Conservation (phyloP, 1,284 basidiomycete species). For the Pisolithus thermaeus region DNA sequence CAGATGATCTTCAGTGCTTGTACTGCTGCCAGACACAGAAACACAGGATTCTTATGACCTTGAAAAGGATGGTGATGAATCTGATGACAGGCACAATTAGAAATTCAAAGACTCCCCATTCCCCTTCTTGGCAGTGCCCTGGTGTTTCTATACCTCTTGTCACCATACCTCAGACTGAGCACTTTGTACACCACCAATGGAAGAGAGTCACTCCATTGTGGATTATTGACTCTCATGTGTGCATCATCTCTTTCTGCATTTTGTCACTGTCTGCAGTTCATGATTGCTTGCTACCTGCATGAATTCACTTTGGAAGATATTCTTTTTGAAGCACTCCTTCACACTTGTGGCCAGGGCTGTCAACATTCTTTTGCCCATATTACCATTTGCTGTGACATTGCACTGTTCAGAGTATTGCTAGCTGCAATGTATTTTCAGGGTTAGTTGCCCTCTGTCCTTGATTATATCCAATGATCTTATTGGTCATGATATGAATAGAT, state of each 20-base stretch:
- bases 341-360: slow-evolving; percentile 44
- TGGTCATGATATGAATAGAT: slow-evolving; percentile 1
- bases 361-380: slow-evolving; percentile 36
- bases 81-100: slow-evolving; percentile 33
- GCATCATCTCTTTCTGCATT: slow-evolving; percentile 56
- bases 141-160: too few species aligned
- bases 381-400: slow-evolving; percentile 33
- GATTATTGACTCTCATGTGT: slow-evolving; percentile 45
- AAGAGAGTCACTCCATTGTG: slow-evolving; percentile 38
- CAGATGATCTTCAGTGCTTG: slow-evolving; percentile 45
- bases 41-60: slow-evolving; percentile 40
- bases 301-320: slow-evolving; percentile 60
- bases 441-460: slow-evolving; percentile 31
- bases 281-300: slow-evolving; percentile 62
- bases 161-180: too few species aligned
- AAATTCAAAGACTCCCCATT: too few species aligned
- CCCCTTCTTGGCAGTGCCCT: too few species aligned
- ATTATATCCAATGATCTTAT: neutral
- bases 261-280: slow-evolving; percentile 65
- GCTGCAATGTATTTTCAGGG: slow-evolving; percentile 60
- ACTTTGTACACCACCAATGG: too few species aligned
- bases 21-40: slow-evolving; percentile 53
- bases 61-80: slow-evolving; percentile 42
- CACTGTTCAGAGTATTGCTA: slow-evolving; percentile 42
- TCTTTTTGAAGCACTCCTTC: slow-evolving; percentile 54